A percentile compares a stretch with the other conserved stretches of the same genome.
Conservation (phyloP, 257 asterid genomes). For the Salvia miltiorrhiza region DNA sequence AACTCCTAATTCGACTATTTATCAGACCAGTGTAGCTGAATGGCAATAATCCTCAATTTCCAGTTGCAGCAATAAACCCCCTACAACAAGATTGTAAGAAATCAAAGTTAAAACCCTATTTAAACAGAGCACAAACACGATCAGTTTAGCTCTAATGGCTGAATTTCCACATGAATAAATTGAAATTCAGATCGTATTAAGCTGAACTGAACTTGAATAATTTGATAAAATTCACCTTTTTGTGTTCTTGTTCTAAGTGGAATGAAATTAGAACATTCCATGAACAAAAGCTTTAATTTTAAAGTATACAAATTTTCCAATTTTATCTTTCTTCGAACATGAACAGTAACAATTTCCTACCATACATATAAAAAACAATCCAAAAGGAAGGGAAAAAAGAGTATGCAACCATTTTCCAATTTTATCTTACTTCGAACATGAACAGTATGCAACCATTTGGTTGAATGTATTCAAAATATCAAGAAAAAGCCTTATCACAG, state of each 20-base stretch:
- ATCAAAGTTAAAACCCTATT: neutral
- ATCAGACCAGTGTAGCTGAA: conserved; percentile 9
- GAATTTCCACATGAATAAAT: neutral
- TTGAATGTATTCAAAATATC: no score
- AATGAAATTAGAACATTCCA: neutral
- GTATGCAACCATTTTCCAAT: no score
- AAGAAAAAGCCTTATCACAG: no score
- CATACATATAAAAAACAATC: neutral
- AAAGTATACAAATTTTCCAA: neutral
- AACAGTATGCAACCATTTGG: no score
- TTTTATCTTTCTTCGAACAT: neutral
- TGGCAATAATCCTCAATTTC: neutral
- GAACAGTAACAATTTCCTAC: no score
- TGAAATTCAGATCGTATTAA: neutral
- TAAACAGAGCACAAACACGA: neutral
- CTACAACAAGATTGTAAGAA: conserved; percentile 10
- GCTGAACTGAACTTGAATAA: neutral
- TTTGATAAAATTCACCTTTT: neutral
- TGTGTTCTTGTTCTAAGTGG: neutral
- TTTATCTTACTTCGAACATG: no score
- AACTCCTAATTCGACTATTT: conserved; percentile 12
- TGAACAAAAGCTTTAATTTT: neutral
- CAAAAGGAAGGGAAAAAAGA: neutral
- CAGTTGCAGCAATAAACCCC: conserved; percentile 13
- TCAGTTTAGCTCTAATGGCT: neutral